A percentile compares a stretch with the other conserved stretches of the same genome.
Evolutionary conservation across 805 yeast genomes (phyloP).

Genomic region (Cyberlindnera subsufficiens): DNA sequence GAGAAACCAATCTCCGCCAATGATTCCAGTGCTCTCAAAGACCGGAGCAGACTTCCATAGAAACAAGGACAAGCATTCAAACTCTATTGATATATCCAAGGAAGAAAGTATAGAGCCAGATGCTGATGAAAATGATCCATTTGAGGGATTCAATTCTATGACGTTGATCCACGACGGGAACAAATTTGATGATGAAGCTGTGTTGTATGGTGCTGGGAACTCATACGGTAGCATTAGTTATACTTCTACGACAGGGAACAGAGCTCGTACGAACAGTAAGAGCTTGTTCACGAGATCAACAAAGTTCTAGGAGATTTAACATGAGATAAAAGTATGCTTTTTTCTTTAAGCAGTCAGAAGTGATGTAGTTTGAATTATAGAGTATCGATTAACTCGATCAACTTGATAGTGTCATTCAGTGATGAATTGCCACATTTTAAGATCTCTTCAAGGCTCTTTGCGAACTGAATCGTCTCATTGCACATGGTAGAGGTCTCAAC

Average conservation of each 20-base stretch:
- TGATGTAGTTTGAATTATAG: neutral
- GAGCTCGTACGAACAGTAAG: conserved; percentile 34
- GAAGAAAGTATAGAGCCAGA: conserved; percentile 22
- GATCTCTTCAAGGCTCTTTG: neutral
- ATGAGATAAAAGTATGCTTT: neutral
- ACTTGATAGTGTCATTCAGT: conserved; percentile 3
- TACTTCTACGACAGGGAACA: conserved; percentile 27
- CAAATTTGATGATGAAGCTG: conserved; percentile 34
- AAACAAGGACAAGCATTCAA: conserved; percentile 16
- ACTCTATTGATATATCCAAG: conserved; percentile 24
- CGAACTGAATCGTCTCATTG: neutral
- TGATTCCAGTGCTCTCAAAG: conserved; percentile 75
- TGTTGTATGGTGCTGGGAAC: conserved; percentile 40
- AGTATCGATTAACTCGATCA: conserved; percentile 2
- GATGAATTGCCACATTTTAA: conserved; percentile 1
- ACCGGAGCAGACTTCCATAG: conserved; percentile 46
- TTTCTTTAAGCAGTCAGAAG: neutral
- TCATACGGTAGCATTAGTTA: conserved; percentile 37
- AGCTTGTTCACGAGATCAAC: conserved; percentile 22
- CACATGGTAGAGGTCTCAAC: conserved; percentile 11
- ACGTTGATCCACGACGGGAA: conserved; percentile 73
- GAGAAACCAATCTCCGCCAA: conserved; percentile 90
- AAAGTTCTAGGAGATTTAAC: neutral
- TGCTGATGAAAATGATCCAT: conserved; percentile 54
- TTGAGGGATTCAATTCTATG: conserved; percentile 78